Base-by-base conservation (phyloP, 306 rosid species). In the Biancaea sappan region DNA sequence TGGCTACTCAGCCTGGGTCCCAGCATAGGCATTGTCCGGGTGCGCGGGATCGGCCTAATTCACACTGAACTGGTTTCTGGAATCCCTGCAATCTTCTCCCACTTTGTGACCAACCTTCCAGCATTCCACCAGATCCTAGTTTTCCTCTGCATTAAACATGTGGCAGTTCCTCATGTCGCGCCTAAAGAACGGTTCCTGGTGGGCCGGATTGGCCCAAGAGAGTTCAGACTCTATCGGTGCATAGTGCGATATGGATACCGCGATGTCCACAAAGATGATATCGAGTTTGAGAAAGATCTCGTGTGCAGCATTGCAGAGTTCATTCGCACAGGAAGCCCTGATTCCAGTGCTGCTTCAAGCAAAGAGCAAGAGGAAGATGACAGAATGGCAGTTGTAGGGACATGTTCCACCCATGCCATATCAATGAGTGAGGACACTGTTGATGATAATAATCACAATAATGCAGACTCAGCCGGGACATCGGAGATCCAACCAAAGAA, bases 41-140 rank as follows among this genome's bases (percentile, higher is more conserved):
- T 94, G 52, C 93, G 83, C 11, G 98, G 98, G 63, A 86, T 94
- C 28, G 96, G 98, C 61, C 83, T 94, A 34, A 71, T 94, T 72
- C 92, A 91, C 35, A 91, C 95, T 0, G 98, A 94, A 35, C 95
- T 94, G 26, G 95, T 94, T 0, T 84, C 96, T 3, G 98, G 98
- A 44, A 94, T 94, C 69, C 98, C 98, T 0, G 90, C 87, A 38
- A 87, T 94, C 71, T 94, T 94, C 84, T 88, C 96, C 32, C 98
- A 94, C 79, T 94, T 94, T 58, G 89, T 94, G 63, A 90, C 98
- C 83, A 94, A 94, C 77, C 88, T 94, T 47, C 96, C 97, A 19
- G 98, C 98, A 72, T 94, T 91, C 83, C 98, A 94, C 83, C 93
- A 88, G 71, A 91, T 94, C 78, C 85, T 94, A 53, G 90, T 94